These are phyloP conservation scores for Hymenoscyphus repandus DNA, from an alignment of 2,329 filamentous ascomycete species.

Conservation along the genomic window DNA sequence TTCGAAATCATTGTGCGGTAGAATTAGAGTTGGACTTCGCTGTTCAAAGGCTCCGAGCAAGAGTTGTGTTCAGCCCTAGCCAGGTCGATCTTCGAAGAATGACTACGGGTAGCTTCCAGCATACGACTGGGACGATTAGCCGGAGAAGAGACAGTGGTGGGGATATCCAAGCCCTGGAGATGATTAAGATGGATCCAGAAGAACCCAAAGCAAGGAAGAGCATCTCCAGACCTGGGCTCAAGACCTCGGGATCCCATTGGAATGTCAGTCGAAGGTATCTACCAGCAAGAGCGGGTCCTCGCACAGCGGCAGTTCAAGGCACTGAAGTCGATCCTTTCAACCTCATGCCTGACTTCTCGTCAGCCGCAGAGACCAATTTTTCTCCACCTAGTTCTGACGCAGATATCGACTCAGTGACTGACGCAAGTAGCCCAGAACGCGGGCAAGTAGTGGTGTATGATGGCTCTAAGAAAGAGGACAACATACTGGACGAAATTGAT, in stretches of 20 bases:
- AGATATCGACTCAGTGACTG: slow-evolving; percentile 28
- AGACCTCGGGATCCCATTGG: slow-evolving; percentile 19
- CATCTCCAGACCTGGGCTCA: slow-evolving; percentile 18
- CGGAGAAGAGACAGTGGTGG: slow-evolving; percentile 23
- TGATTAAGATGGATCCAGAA: slow-evolving; percentile 7
- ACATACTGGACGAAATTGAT: slow-evolving; percentile 16
- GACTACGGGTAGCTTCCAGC: slow-evolving; percentile 17
- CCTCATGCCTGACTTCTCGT: slow-evolving; percentile 22
- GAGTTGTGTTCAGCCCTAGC: slow-evolving; percentile 42
- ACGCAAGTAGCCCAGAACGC: slow-evolving; percentile 26
- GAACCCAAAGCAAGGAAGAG: slow-evolving; percentile 13
- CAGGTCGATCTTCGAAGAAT: slow-evolving; percentile 30
- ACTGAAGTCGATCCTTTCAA: slow-evolving; percentile 12
- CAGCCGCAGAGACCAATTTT: slow-evolving; percentile 25
- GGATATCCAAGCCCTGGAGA: slow-evolving; percentile 7
- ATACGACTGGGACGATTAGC: slow-evolving; percentile 9
- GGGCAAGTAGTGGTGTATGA: slow-evolving; percentile 15
- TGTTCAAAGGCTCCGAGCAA: slow-evolving; percentile 61
- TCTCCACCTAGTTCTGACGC: slow-evolving; percentile 26
- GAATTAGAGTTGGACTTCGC: slow-evolving; percentile 78
- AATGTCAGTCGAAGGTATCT: slow-evolving; percentile 10
- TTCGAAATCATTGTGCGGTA: slow-evolving; percentile 82
- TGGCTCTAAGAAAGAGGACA: background rate
- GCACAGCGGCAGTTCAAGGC: slow-evolving; percentile 2
- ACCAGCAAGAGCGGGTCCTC: slow-evolving; percentile 5